Base-by-base conservation (phyloP, 1,139 yeast genomes). In the Kurtzmaniella quercitrusa region DNA sequence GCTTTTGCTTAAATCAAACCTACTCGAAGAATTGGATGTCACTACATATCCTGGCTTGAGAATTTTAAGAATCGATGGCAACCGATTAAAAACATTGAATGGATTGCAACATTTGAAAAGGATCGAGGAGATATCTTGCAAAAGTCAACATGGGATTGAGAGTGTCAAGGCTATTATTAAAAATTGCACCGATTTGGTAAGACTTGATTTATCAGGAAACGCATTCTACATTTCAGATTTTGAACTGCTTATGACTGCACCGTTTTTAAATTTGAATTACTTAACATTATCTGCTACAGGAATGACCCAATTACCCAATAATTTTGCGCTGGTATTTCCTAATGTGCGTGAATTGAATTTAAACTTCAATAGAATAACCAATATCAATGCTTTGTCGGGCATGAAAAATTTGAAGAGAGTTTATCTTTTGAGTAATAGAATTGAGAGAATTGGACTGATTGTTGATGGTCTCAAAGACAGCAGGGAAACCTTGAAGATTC, bases 61-160 rank as follows among this genome's bases (percentile, higher is more conserved):
- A 38, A 71, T 68, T 3, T 55, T 79, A 33, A 63, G 78, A 42
- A 51, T 76, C 22, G 82, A 78, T 52, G 74, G 79, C 7, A 74
- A 72, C 45, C 43, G 56, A 2, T 50, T 74, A n/a, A 48, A 47
- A 4, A 43, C 49, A 3, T 39, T 68, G 2, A 66, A 65, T 17
- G 36, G 36, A 9, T 46, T 73, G 8, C 53, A 57, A 4, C 58
- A 54, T 18, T 52, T 74, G 38, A 67, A 58, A 30, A 60, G 61
- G 46, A 51, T 78, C 12, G 72, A 75, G 36, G 71, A 71, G 35
- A 53, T 76, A 17, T 73, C 76, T n/a, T 61, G 66, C 36, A 65
- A 71, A 48, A 61, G 70, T 12, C 76, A 68, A 43, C 47, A 52
- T 28, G 44, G 47, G 1, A 26, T 11, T 26, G 43, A 47, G 1